These are phyloP conservation scores for Cylindrotheca fusiformis DNA, from an alignment of 108 stramenopile genomes.

Conservation along the genomic window DNA sequence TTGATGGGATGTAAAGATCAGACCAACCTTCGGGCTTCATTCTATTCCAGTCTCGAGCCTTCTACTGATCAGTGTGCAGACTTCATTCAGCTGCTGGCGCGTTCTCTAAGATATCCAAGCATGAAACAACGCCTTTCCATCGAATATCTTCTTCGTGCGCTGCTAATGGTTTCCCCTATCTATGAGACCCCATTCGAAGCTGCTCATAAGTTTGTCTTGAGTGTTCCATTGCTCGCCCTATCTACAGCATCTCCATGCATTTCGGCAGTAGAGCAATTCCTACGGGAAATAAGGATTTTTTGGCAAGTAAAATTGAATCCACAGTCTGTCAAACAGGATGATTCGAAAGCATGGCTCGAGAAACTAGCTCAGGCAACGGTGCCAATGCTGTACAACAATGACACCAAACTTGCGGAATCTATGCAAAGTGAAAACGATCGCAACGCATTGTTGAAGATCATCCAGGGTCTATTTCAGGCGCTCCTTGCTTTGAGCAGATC, in stretches of 20 bases:
- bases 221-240: neutral
- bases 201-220: neutral
- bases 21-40: neutral
- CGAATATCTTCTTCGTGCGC: constrained; percentile 13
- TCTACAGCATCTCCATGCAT: constrained; percentile 2
- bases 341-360: neutral
- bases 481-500: neutral
- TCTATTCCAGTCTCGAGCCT: neutral
- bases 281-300: neutral
- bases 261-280: constrained; percentile 16
- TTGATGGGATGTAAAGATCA: neutral
- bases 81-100: too few species aligned
- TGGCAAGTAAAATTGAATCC: neutral
- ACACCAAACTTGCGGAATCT: too few species aligned
- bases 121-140: too few species aligned
- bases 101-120: too few species aligned
- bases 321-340: neutral
- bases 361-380: neutral
- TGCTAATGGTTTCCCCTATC: constrained; percentile 23
- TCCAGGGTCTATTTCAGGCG: neutral
- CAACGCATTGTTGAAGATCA: too few species aligned
- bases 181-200: constrained; percentile 25
- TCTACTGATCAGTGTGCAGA: too few species aligned
- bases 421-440: too few species aligned
- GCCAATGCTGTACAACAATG: neutral